Evolutionary conservation across 345 rosid genomes (phyloP), one percentile per base, ranked within the genome.

Genomic region (Brassica incana): DNA sequence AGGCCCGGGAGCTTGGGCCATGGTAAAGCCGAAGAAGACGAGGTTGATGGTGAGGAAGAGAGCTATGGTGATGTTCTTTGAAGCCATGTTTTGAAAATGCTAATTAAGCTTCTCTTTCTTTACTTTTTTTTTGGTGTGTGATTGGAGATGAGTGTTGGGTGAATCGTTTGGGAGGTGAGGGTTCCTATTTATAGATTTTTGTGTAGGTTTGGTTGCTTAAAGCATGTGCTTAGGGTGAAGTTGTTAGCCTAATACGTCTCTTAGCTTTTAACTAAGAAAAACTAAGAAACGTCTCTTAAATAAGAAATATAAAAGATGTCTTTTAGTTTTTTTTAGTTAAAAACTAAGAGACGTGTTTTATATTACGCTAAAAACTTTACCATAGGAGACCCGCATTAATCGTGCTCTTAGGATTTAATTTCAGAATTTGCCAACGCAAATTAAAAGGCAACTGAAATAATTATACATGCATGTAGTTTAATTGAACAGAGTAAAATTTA

Each of bases 11-110:
- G 61, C 7, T 62, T 62, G 66, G 66, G 66, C 66, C 16, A 14
- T 11, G 36, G 35, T 6, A 6, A 29, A 62, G 40, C 72, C 66
- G 3, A 75, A n/a, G 71, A 64, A 64, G 71, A 78, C 32, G 58
- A 78, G 72, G 77, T 52, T 54, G 43, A 78, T 50, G 30, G 81
- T 10, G 45, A 78, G 77, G 77, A 25, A 27, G 67, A 78, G 60
- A 72, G 72, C 9, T n/a, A 29, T 62, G 18, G 36, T 62, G 18
- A 62, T 62, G 38, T 62, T 62, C 66, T 62, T 27, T 6, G 67
- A 63, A 63, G 38, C 67, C 67, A 63, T 63, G 8, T 63, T 30
- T 7, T 63, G 69, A 45, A 73, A 43, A 62, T 63, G 45, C 20
- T 74, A 56, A 56, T 56, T 16, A 15, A n/a, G 61, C 11, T 56